Conservation (phyloP, 768 basidiomycete species). For the Mycena alexandri region DNA sequence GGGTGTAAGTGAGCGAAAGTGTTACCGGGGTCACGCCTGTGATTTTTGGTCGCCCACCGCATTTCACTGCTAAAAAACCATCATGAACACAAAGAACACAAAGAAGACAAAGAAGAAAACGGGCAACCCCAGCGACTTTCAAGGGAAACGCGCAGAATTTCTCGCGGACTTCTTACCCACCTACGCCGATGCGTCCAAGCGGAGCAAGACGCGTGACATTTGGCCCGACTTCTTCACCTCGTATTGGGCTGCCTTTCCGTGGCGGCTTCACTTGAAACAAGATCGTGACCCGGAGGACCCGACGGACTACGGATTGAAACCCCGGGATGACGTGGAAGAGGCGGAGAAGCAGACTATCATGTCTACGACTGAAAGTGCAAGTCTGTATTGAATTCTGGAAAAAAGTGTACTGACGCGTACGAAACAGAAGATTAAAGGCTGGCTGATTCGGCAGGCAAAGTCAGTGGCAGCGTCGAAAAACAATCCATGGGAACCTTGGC, state of each 20-base stretch:
- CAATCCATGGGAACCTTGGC: not conserved
- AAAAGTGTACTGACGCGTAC: too few relatives aligned
- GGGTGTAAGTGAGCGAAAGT: too few relatives aligned
- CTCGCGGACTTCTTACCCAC: not conserved
- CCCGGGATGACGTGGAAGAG: conserved; percentile 1
- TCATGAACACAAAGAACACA: too few relatives aligned
- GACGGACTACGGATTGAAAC: conserved; percentile 2
- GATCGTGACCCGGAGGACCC: not conserved
- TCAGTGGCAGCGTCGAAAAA: not conserved
- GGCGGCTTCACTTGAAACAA: conserved; percentile 4
- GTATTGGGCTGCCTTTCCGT: conserved; percentile 8
- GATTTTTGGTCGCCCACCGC: too few relatives aligned
- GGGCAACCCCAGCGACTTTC: conserved; percentile 9
- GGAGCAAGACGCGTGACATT: not conserved
- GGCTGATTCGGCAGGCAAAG: not conserved
- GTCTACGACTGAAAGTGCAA: not conserved
- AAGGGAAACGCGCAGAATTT: not conserved
- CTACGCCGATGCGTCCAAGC: conserved; percentile 3
- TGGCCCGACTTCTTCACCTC: not conserved
- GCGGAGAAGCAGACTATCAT: not conserved
- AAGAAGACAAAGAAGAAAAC: not conserved
- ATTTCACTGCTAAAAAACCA: too few relatives aligned
- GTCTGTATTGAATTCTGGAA: not conserved
- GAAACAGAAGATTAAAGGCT: conserved; percentile 4
- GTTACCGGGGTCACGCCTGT: too few relatives aligned